A percentile compares a stretch with the other conserved stretches of the same genome.
Evolutionary conservation across 169 alveolate genomes (phyloP).

Genomic region (Plasmodium malariae): DNA sequence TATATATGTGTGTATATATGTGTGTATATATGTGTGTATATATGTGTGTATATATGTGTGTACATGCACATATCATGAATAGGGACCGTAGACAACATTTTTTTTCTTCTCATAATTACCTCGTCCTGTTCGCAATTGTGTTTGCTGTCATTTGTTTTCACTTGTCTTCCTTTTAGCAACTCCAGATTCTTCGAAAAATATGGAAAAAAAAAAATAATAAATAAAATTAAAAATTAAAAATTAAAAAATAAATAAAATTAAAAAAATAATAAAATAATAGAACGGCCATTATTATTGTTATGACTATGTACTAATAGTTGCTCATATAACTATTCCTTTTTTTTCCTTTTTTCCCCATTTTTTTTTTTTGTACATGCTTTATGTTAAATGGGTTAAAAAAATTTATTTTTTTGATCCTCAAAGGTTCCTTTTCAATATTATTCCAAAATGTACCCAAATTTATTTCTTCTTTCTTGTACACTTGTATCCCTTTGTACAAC

Average conservation of each 20-base stretch:
- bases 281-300: too few species aligned
- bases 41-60: background rate
- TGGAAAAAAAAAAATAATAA: conserved; percentile 1
- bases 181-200: conserved; percentile 33
- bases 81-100: too few species aligned
- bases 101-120: conserved; percentile 1
- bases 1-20: background rate
- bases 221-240: too few species aligned
- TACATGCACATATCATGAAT: background rate
- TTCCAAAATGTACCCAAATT: conserved; percentile 41
- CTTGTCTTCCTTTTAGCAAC: background rate
- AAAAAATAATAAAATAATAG: too few species aligned
- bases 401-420: conserved; percentile 19
- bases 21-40: background rate
- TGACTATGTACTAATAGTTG: background rate
- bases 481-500: conserved; percentile 69
- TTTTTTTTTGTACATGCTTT: conserved; percentile 26
- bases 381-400: conserved; percentile 58
- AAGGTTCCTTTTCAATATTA: conserved; percentile 18
- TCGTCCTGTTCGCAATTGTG: conserved; percentile 2
- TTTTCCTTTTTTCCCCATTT: too few species aligned
- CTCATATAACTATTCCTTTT: background rate
- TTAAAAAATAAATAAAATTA: too few species aligned
- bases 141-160: background rate
- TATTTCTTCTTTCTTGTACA: conserved; percentile 51